Percentiles rank a stretch among this genome's conserved stretches.
These are phyloP conservation scores for Hypomyces rosellus DNA, from an alignment of 2,329 filamentous ascomycete species.

Conservation along the genomic window DNA sequence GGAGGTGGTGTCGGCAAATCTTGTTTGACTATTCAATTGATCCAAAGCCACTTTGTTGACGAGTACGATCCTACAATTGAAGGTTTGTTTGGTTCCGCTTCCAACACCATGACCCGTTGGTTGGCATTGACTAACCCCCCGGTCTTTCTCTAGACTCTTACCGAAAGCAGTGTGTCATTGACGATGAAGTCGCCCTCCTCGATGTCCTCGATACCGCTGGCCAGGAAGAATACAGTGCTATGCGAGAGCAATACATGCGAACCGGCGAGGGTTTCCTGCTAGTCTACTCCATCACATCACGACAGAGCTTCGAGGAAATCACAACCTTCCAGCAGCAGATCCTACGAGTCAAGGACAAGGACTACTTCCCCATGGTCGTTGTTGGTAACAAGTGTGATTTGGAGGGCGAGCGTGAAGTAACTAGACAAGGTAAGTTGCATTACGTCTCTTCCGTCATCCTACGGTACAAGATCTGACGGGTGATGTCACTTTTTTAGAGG, in stretches of 20 bases:
- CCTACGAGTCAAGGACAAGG: constrained; percentile 96
- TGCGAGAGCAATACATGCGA: constrained; percentile 99
- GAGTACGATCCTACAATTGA: constrained; percentile 99
- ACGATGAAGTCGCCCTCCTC: constrained; percentile 94
- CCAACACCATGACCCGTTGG: not conserved
- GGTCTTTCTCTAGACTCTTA: constrained; percentile 70
- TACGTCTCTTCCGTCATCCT: too few relatives aligned
- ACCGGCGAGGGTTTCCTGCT: constrained; percentile 97
- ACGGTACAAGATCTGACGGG: not conserved
- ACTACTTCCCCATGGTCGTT: constrained; percentile 99
- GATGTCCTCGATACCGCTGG: constrained; percentile 97
- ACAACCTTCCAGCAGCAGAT: constrained; percentile 99
- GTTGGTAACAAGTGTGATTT: constrained; percentile 99
- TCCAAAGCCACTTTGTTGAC: constrained; percentile 95
- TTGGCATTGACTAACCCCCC: not conserved
- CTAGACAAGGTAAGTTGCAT: constrained; percentile 68
- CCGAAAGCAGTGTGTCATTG: constrained; percentile 98
- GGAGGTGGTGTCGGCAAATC: constrained; percentile 99
- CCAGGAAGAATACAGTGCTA: constrained; percentile 98
- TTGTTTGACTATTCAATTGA: constrained; percentile 95
- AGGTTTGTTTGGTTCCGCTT: constrained; percentile 52
- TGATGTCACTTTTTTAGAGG: constrained; percentile 55
- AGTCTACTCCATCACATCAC: constrained; percentile 96
- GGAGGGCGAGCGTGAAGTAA: constrained; percentile 84
- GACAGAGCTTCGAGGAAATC: constrained; percentile 97